Evolutionary conservation across 768 basidiomycete genomes (phyloP).

Genomic region (Termitomyces sp.): DNA sequence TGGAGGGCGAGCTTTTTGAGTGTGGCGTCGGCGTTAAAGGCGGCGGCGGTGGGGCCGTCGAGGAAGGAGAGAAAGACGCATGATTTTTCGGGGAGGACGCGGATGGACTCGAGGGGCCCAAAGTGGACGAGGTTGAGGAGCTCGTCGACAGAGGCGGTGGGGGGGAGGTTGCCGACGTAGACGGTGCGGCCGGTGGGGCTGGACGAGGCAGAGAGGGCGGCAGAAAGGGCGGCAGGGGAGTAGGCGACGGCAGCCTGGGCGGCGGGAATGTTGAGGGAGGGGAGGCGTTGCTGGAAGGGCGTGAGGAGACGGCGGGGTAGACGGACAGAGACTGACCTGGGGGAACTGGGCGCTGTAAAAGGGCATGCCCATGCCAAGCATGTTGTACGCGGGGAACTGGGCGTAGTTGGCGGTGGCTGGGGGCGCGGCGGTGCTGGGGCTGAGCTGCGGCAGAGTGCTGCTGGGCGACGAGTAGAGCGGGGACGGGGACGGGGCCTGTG

Average conservation of each 20-base stretch:
- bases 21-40: constrained; percentile 95
- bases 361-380: constrained; percentile 80
- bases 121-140: constrained; percentile 97
- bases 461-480: constrained; percentile 71
- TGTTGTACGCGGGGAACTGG: constrained; percentile 63
- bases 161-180: constrained; percentile 93
- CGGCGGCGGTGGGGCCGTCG: constrained; percentile 86
- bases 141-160: constrained; percentile 95
- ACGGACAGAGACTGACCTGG: not conserved
- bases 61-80: constrained; percentile 99
- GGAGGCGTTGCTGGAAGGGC: constrained; percentile 48
- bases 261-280: constrained; percentile 64
- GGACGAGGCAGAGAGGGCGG: constrained; percentile 63
- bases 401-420: constrained; percentile 46
- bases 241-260: constrained; percentile 59
- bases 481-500: constrained; percentile 28
- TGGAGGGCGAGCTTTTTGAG: constrained; percentile 92
- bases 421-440: constrained; percentile 48
- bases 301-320: not conserved
- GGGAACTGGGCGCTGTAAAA: constrained; percentile 54
- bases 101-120: constrained; percentile 91
- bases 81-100: constrained; percentile 92
- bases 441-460: constrained; percentile 58
- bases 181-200: constrained; percentile 81
- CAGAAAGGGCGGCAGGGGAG: constrained; percentile 73